Percentiles rank a stretch among this genome's conserved stretches.
Conservation (phyloP, 2,329 filamentous ascomycete genomes). For the Penicillium palitans region DNA sequence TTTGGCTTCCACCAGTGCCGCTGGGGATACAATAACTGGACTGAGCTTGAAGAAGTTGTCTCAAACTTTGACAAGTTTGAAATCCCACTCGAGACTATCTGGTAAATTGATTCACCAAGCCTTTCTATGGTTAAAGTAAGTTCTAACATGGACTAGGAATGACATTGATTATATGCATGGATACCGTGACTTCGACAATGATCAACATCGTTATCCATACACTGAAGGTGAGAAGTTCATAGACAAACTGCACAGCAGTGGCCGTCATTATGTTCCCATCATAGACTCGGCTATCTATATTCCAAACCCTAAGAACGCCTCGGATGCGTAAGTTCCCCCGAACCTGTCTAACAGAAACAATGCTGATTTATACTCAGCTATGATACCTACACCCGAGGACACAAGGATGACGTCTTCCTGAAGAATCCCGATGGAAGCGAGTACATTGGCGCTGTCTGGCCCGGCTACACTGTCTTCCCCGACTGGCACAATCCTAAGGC, state of each 20-base stretch:
- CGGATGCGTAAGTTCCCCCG: constrained; percentile 58
- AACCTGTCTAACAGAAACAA: constrained; percentile 4
- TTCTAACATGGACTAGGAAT: constrained; percentile 21
- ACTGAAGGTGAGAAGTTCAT: constrained; percentile 55
- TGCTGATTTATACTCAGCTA: constrained; percentile 50
- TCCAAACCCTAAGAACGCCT: constrained; percentile 68
- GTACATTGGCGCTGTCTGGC: constrained; percentile 59
- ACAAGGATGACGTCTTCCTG: constrained; percentile 52
- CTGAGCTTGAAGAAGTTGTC: constrained; percentile 60
- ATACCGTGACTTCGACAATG: constrained; percentile 61
- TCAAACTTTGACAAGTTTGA: constrained; percentile 55
- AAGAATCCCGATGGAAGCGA: constrained; percentile 55
- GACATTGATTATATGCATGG: constrained; percentile 61
- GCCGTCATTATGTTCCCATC: constrained; percentile 62
- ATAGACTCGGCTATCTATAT: constrained; percentile 68
- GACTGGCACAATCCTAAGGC: constrained; percentile 62
- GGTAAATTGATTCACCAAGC: constrained; percentile 28
- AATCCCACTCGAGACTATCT: constrained; percentile 58
- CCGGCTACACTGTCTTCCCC: constrained; percentile 61
- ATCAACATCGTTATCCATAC: constrained; percentile 54
- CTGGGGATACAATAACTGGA: constrained; percentile 79
- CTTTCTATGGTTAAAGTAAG: neutral
- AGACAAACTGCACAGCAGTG: constrained; percentile 52
- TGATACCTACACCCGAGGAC: constrained; percentile 52
- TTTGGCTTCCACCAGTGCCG: constrained; percentile 82